Conservation (phyloP, 768 basidiomycete species). For the Suillus hirtellus region DNA sequence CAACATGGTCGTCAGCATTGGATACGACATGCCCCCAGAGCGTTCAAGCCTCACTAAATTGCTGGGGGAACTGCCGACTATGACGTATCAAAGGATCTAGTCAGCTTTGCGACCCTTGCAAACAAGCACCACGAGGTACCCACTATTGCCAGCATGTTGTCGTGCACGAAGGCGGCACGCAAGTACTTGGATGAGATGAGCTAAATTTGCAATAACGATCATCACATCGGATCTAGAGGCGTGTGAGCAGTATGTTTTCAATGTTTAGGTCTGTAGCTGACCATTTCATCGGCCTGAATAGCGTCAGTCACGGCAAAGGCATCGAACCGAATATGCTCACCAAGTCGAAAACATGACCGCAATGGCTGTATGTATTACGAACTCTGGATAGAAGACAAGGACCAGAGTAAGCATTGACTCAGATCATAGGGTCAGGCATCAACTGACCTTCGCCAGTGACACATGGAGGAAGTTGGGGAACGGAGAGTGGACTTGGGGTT, state of each 20-base stretch:
- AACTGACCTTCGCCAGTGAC: constrained; percentile 68
- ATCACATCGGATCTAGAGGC: constrained; percentile 61
- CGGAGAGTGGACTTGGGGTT: constrained; percentile 20
- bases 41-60: constrained; percentile 52
- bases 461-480: constrained; percentile 47
- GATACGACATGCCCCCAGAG: constrained; percentile 14
- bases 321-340: constrained; percentile 36
- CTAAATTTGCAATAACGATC: constrained; percentile 73
- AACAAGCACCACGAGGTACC: constrained; percentile 31
- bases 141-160: constrained; percentile 79
- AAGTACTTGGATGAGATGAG: constrained; percentile 56
- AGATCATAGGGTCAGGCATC: constrained; percentile 20
- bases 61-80: constrained; percentile 72
- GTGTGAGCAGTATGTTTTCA: constrained; percentile 19
- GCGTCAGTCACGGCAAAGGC: constrained; percentile 14
- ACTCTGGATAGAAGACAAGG: constrained; percentile 45
- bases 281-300: constrained; percentile 61
- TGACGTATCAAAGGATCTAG: constrained; percentile 15
- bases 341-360: constrained; percentile 54
- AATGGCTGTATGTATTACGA: constrained; percentile 58
- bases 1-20: constrained; percentile 19
- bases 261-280: constrained; percentile 29
- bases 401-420: constrained; percentile 15
- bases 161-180: constrained; percentile 55
- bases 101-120: constrained; percentile 23